Evolutionary conservation across 768 basidiomycete species (phyloP), one percentile per base, ranked within the genome.

Genomic region (Xerocomus spinulosus): DNA sequence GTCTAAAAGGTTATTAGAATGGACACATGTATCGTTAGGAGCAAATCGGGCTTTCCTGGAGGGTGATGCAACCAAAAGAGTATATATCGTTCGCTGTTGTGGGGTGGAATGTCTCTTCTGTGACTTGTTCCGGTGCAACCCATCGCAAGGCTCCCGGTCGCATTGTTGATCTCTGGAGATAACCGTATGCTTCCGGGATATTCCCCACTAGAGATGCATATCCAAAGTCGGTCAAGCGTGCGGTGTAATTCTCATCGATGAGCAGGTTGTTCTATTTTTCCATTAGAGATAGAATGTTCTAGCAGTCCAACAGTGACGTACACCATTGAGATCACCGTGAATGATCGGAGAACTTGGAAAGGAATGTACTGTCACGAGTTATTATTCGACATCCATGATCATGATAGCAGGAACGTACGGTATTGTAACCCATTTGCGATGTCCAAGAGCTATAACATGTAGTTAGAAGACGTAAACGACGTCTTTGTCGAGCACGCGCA

Each of bases 141-240:
- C 7, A 32, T 6, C 30, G 30, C 30, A 32, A 32, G 30, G 30
- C 30, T 32, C 30, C 30, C 13, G 14, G 30, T 4, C 30, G 30
- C 13, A 14, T 13, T 4, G 30, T 32, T 4, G 30, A 32, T 14
- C 9, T 32, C 14, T 32, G 30, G 4, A 32, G 30, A 32, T 32
- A 32, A 9, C 13, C 14, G 9, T 8, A 9, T 32, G 30, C 14
- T 14, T 32, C 30, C 4, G 30, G 30, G 13, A 32, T 32, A 8
- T 28, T 28, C 26, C 26, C 26, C 26, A 28, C 10, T 10, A 28
- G 5, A 10, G 26, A 28, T 8, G 30, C 30, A 37, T 58, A 40
- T 1, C 75, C 75, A 38, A 77, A 77, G 44, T 77, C 75, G 29
- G 68, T 66, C 7, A 78, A 53, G 6, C 66, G 65, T 0, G 68